Evolutionary conservation across 441 rosid genomes (phyloP), one percentile per base, ranked within the genome.

Genomic region (Croton setiger): DNA sequence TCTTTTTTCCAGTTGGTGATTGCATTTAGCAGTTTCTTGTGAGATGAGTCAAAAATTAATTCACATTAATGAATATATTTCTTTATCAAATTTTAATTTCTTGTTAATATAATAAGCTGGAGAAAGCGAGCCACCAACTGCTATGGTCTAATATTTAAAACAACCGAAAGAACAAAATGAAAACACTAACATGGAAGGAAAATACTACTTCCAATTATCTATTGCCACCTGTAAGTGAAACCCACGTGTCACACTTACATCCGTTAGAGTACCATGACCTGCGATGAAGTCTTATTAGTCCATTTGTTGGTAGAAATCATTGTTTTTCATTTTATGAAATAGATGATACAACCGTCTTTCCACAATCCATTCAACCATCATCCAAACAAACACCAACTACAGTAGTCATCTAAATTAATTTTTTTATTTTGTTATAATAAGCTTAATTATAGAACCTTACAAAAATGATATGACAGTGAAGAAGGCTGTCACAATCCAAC

Each of bases 101-200:
- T 6, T 39, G 7, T 4, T 39, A 9, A 39, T 6, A 14, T 10
- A 66, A 5, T 36, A 13, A 66, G 69, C 51, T 53, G 69, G 51
- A 12, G 37, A 53, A 0, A 54, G 60, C n/a, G 69, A 66, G 47
- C 53, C 54, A 20, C 36, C 69, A 66, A 18, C 69, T 6, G 33
- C 15, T n/a, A 4, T 31, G 20, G 52, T 27, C 31, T 27, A 3
- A 47, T 13, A 47, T 13, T 4, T 15, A n/a, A n/a, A 15, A 45
- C 2, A 3, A 2, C 48, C 48, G 4, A 45, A 45, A 45, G 15
- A 45, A 45, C 17, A 12, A 45, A 45, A 45, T 2, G 17, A 45
- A 51, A 49, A 36, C n/a, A 8, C 43, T 2, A 23, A 15, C 20
- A 13, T 0, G 0, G 8, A 21, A 37, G 37, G 18, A 41, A 51